Base-by-base conservation (phyloP, 768 basidiomycete species). In the Mycena amicta region DNA sequence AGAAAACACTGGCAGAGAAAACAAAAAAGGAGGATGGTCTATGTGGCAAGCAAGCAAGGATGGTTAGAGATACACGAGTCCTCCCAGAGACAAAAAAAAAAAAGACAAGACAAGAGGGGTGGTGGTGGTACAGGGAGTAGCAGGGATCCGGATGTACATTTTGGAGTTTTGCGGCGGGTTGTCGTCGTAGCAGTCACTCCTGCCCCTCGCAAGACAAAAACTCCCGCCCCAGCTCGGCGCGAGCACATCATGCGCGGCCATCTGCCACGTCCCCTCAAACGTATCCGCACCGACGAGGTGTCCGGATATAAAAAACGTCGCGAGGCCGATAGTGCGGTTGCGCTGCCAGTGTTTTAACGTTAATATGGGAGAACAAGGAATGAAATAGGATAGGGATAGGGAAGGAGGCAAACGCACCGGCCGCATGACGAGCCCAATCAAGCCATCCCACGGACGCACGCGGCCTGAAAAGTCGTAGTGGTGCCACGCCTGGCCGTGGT, bases 381-480 rank as follows among this genome's bases (percentile, higher is more conserved):
- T n/a, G 6, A 27, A 22, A 40, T 12, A 40, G 39, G 15, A 11
- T 37, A 3, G 30, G 4, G 20, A 3, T 26, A 53, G 53, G 29
- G 18, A 18, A 55, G 22, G 5, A 40, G 43, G 33, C 2, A 37
- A 8, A 64, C 63, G 15, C 23, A 61, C 72, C 30, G 72, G 73
- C 60, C 72, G 61, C 45, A 77, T 71, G 6, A 76, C 57, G 31
- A 77, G 68, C 4, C 73, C 77, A 20, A 77, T 66, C 6, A 78
- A 66, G 8, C 75, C 76, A 49, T 77, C 76, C 73, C 77, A 77
- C 46, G 71, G 68, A 20, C 76, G 71, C 2, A 77, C 66, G 20
- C 76, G 72, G 3, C 76, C 77, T 43, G 68, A 70, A 63, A 70
- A 77, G 16, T 50, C 70, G 61, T 73, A 74, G 59, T 67, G 71